Evolutionary conservation across 2,329 filamentous ascomycete genomes (phyloP).

Genomic region (Shiraia bambusicola): DNA sequence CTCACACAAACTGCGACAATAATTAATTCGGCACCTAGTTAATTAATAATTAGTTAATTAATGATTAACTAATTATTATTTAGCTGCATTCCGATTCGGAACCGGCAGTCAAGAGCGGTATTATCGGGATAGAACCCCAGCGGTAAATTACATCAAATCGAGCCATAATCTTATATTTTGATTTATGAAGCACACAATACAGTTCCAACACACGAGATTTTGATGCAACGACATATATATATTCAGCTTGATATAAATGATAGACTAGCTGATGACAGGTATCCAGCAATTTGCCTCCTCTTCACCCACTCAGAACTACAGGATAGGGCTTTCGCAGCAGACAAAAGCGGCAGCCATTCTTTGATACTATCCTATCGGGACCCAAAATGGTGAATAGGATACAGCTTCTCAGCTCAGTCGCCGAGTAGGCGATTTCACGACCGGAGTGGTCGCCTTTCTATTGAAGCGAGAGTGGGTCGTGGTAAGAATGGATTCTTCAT

Average conservation of each 20-base stretch:
- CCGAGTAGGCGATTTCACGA: conserved; percentile 9
- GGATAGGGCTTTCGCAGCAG: conserved; percentile 28
- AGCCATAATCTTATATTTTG: no score
- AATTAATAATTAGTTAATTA: no score
- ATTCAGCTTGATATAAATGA: conserved; percentile 34
- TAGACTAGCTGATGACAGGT: conserved; percentile 29
- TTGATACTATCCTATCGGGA: conserved; percentile 13
- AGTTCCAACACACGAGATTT: background rate
- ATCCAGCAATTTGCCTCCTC: conserved; percentile 27
- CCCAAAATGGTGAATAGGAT: conserved; percentile 15
- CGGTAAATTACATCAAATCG: background rate
- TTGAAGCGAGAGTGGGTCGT: conserved; percentile 40
- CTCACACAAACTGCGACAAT: no score
- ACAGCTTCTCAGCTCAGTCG: conserved; percentile 16
- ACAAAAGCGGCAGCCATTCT: conserved; percentile 32
- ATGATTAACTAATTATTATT: no score
- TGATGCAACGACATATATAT: conserved; percentile 20
- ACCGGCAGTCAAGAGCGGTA: background rate
- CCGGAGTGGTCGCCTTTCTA: conserved; percentile 35
- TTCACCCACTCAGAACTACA: conserved; percentile 23
- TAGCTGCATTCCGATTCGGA: background rate
- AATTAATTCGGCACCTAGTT: no score
- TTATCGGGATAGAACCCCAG: background rate
- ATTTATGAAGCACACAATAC: background rate
- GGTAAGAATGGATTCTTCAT: conserved; percentile 42